A percentile compares a stretch with the other conserved stretches of the same genome.
Evolutionary conservation across 2,329 filamentous ascomycete genomes (phyloP).

Genomic region (Ophiostoma sp.): DNA sequence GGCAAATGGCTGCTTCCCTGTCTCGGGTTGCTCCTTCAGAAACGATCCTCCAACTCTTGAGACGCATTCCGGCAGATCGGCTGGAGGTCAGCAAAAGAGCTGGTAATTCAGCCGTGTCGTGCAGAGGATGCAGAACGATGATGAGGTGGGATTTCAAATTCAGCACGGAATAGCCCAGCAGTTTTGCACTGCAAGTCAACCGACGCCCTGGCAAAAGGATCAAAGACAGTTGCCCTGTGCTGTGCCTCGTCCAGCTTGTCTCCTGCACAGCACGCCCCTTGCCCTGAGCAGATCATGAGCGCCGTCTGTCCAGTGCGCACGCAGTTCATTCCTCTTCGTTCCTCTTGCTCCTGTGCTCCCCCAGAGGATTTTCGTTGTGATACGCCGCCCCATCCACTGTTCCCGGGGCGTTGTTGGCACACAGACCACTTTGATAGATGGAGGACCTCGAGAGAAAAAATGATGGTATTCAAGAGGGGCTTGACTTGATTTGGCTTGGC

Average conservation of each 20-base stretch:
- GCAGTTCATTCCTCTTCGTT: not conserved
- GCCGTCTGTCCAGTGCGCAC: not conserved
- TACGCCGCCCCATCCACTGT: not conserved
- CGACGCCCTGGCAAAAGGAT: not conserved
- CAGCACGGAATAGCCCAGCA: not conserved
- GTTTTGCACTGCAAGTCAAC: not conserved
- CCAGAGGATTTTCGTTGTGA: conserved; percentile 14
- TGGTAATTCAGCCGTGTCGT: not conserved
- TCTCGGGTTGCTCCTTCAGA: conserved; percentile 16
- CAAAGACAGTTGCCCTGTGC: not conserved
- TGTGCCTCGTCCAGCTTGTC: not conserved
- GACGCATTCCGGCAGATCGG: conserved; percentile 23
- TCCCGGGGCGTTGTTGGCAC: conserved; percentile 5
- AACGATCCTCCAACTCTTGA: conserved; percentile 18
- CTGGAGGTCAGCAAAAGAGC: not conserved
- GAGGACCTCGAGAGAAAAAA: not conserved
- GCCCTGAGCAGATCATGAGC: conserved; percentile 1
- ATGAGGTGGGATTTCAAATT: not conserved
- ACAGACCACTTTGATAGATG: conserved; percentile 15
- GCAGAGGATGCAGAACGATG: not conserved
- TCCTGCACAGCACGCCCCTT: not conserved
- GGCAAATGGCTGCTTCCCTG: not conserved
- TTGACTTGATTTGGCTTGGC: conserved; percentile 9
- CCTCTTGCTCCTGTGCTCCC: not conserved
- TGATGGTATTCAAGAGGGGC: not conserved